Percentiles rank a stretch among this genome's conserved stretches.
phyloP scores from a whole-genome alignment of 768 basidiomycete species.

The Porpolomopsis calyptriformis region DNA sequence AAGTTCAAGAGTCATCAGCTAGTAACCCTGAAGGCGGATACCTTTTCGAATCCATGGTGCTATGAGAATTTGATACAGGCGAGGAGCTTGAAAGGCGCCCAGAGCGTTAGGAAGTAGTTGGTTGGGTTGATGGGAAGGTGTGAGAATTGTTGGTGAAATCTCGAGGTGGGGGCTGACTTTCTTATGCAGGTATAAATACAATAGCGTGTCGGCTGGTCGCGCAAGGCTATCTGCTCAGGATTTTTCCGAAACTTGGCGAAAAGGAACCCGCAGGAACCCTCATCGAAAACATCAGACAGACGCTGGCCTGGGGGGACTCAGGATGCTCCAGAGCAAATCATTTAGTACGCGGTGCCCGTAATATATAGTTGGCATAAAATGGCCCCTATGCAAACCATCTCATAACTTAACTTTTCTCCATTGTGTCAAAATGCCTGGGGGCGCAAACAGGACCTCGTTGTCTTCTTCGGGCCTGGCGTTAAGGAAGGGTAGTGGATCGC shows the following conservation, averaged over 20 bases:
- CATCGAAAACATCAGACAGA: too few relatives aligned
- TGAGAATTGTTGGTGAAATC: constrained; percentile 16
- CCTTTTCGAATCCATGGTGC: constrained; percentile 98
- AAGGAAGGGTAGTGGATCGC: too few relatives aligned
- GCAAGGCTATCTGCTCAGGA: constrained; percentile 92
- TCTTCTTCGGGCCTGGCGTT: too few relatives aligned
- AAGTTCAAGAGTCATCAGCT: too few relatives aligned
- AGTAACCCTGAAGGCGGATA: constrained; percentile 91
- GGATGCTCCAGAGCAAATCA: too few relatives aligned
- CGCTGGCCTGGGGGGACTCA: too few relatives aligned
- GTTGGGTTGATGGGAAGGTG: constrained; percentile 98
- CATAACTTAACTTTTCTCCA: too few relatives aligned
- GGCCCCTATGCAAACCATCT: too few relatives aligned
- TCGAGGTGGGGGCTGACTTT: background rate
- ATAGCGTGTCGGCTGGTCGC: constrained; percentile 85
- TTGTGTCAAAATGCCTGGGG: too few relatives aligned
- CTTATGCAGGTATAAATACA: constrained; percentile 78
- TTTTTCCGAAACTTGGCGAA: constrained; percentile 98
- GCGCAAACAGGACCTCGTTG: too few relatives aligned
- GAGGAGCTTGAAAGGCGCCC: constrained; percentile 90
- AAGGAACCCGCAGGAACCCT: constrained; percentile 94
- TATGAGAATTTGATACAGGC: constrained; percentile 99
- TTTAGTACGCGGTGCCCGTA: too few relatives aligned
- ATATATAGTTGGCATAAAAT: too few relatives aligned
- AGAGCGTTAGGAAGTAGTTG: constrained; percentile 95